Evolutionary conservation across 345 rosid genomes (phyloP).

Genomic region (Bretschneidera sinensis): DNA sequence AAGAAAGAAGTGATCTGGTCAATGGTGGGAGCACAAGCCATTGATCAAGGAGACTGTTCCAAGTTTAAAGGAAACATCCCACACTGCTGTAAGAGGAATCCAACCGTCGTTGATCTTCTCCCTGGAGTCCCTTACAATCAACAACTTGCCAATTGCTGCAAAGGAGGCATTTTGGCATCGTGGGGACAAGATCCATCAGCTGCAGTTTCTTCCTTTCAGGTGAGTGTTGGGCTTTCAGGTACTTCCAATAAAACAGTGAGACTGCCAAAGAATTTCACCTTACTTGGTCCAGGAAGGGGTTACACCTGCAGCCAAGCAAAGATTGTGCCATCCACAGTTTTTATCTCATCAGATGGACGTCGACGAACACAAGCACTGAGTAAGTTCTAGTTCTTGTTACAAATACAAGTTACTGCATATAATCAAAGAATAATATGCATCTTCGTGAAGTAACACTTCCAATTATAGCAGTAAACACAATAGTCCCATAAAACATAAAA

Average conservation of each 20-base stretch:
- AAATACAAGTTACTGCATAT: too few species aligned
- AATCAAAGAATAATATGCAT: not conserved
- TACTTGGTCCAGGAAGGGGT: slow-evolving; percentile 70
- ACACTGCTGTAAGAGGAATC: slow-evolving; percentile 59
- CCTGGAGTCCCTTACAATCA: slow-evolving; percentile 80
- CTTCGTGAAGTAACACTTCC: not conserved
- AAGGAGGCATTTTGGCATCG: too few species aligned
- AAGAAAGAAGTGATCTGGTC: slow-evolving; percentile 82
- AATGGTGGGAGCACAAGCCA: slow-evolving; percentile 74
- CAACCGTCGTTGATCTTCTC: slow-evolving; percentile 63
- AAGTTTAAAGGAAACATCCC: slow-evolving; percentile 71
- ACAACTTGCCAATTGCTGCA: slow-evolving; percentile 68
- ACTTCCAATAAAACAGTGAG: slow-evolving; percentile 75
- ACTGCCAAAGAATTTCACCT: slow-evolving; percentile 65
- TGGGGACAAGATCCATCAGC: slow-evolving; percentile 74
- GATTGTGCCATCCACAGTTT: slow-evolving; percentile 63
- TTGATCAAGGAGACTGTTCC: slow-evolving; percentile 84
- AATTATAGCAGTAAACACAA: not conserved
- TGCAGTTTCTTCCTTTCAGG: slow-evolving; percentile 64
- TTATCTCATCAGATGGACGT: slow-evolving; percentile 49
- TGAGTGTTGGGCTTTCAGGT: slow-evolving; percentile 67
- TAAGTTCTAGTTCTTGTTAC: too few species aligned
- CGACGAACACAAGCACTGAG: slow-evolving; percentile 71
- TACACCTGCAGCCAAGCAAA: slow-evolving; percentile 77
- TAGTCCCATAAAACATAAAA: too few species aligned